phyloP scores from a whole-genome alignment of 1,284 basidiomycete species.

The Microbotryum scabiosae region DNA sequence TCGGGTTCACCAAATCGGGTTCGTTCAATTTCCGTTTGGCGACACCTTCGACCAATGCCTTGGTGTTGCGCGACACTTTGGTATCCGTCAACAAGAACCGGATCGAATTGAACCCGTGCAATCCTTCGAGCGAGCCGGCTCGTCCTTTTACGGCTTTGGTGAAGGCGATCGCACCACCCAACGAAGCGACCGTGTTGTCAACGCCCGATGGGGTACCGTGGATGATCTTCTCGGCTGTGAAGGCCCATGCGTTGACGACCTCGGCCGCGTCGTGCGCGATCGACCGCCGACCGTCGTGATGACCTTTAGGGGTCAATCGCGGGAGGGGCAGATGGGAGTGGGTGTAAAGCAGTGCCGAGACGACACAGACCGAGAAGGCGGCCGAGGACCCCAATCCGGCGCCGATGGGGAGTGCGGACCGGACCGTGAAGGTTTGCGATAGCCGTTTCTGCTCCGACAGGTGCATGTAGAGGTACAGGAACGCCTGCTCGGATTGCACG shows the following conservation, averaged over 20 bases:
- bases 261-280: slow-evolving; percentile 57
- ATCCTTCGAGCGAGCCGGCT: slow-evolving; percentile 66
- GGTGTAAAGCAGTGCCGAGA: slow-evolving; percentile 61
- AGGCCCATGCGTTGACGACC: slow-evolving; percentile 85
- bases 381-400: slow-evolving; percentile 96
- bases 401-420: slow-evolving; percentile 94
- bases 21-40: slow-evolving; percentile 64
- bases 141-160: slow-evolving; percentile 64
- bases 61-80: slow-evolving; percentile 84
- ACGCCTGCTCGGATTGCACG: slow-evolving; percentile 53
- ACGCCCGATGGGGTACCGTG: slow-evolving; percentile 97
- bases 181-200: slow-evolving; percentile 89
- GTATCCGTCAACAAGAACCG: slow-evolving; percentile 88
- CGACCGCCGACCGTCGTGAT: slow-evolving; percentile 53
- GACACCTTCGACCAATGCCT: slow-evolving; percentile 85
- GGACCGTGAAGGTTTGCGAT: slow-evolving; percentile 68
- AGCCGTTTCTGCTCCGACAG: slow-evolving; percentile 38
- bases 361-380: slow-evolving; percentile 80
- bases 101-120: slow-evolving; percentile 59
- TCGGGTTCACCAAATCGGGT: slow-evolving; percentile 63
- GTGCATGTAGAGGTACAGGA: slow-evolving; percentile 90
- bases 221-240: slow-evolving; percentile 88
- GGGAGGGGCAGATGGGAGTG: slow-evolving; percentile 51
- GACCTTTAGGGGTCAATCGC: slow-evolving; percentile 45
- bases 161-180: slow-evolving; percentile 88